Evolutionary conservation across 169 alveolate genomes (phyloP).

Genomic region (Eimeria acervulina): DNA sequence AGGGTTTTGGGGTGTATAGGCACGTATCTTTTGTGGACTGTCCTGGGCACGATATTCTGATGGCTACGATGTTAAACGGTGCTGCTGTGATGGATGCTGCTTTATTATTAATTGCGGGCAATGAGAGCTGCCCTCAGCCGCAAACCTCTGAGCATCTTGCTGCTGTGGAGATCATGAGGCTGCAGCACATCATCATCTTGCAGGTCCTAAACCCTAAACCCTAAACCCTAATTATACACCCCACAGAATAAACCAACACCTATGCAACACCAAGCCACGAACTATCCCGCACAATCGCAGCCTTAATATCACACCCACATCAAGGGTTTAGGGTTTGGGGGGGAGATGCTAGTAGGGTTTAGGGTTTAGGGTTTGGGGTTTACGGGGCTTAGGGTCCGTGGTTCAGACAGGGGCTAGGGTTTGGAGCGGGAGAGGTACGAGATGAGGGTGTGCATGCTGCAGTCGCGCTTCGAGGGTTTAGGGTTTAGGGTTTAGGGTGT

Average conservation of each 20-base stretch:
- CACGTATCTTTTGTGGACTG: slow-evolving; percentile 99
- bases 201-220: slow-evolving; percentile 74
- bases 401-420: neutral
- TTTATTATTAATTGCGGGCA: slow-evolving; percentile 95
- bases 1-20: slow-evolving; percentile 83
- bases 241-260: too few species aligned
- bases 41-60: slow-evolving; percentile 99
- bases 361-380: neutral
- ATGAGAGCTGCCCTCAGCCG: slow-evolving; percentile 97
- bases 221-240: neutral
- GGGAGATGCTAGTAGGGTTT: neutral
- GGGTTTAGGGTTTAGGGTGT: neutral
- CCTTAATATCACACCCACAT: neutral
- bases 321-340: neutral
- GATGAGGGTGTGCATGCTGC: neutral
- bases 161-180: slow-evolving; percentile 99
- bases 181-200: slow-evolving; percentile 98
- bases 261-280: too few species aligned
- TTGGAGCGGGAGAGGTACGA: neutral
- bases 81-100: slow-evolving; percentile 99
- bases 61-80: slow-evolving; percentile 99
- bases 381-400: neutral
- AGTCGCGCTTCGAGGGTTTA: neutral
- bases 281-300: too few species aligned
- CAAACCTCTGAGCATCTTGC: slow-evolving; percentile 99